A percentile compares a stretch with the other conserved stretches of the same genome.
Evolutionary conservation across 1,284 basidiomycete species (phyloP).

Genomic region (Baeospora myosura): DNA sequence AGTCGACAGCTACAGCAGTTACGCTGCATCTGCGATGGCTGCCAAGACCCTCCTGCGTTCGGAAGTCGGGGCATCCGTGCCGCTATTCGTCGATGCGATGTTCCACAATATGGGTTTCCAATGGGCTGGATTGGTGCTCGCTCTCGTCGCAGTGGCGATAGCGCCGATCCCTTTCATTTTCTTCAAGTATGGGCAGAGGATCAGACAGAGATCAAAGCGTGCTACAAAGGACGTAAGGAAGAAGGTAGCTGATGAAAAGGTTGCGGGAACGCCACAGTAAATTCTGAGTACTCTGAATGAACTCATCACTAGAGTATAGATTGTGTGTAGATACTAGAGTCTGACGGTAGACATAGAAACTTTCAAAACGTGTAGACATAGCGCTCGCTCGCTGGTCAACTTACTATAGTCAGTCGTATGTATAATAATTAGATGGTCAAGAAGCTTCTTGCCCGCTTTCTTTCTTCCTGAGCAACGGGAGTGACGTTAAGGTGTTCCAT

Average conservation of each 20-base stretch:
- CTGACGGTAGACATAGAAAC: too few species aligned
- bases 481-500: too few species aligned
- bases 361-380: too few species aligned
- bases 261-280: too few species aligned
- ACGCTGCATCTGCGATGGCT: slow-evolving; percentile 36
- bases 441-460: too few species aligned
- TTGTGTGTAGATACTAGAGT: too few species aligned
- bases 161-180: slow-evolving; percentile 34
- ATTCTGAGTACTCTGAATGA: too few species aligned
- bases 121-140: slow-evolving; percentile 29
- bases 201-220: slow-evolving; percentile 17
- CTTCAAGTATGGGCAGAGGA: slow-evolving; percentile 26
- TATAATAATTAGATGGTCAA: too few species aligned
- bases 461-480: too few species aligned
- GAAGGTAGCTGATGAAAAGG: background rate
- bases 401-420: too few species aligned
- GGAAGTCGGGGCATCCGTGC: slow-evolving; percentile 29
- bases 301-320: too few species aligned
- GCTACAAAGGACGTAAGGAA: slow-evolving; percentile 14
- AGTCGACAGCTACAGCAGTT: slow-evolving; percentile 32
- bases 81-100: slow-evolving; percentile 34
- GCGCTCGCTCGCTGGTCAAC: too few species aligned
- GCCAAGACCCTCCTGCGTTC: slow-evolving; percentile 34
- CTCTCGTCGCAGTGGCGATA: slow-evolving; percentile 25
- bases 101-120: slow-evolving; percentile 34